Evolutionary conservation across 371 early-diverging fungal genomes (phyloP).

Genomic region (Apophysomyces ossiformis): DNA sequence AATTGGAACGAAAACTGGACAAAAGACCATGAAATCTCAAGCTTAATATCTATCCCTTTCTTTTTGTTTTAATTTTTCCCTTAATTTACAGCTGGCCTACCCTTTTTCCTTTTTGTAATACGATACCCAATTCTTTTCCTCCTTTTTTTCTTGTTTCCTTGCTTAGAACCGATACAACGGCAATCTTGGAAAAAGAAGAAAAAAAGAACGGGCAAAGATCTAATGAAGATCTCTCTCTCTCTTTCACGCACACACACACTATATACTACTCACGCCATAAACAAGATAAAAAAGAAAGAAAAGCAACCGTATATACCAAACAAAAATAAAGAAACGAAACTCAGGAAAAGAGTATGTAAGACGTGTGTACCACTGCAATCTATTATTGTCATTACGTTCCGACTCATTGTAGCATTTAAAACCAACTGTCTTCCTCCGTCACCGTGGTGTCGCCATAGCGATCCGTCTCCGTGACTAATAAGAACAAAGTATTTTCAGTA

Average conservation of each 20-base stretch:
- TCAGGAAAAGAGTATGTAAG: not conserved
- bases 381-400: not conserved
- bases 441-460: constrained; percentile 38
- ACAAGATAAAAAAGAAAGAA: not conserved
- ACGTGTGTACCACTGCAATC: constrained; percentile 7
- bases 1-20: constrained; percentile 38
- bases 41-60: not conserved
- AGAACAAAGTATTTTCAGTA: not conserved
- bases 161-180: no score
- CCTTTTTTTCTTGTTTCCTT: not conserved
- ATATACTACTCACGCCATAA: not conserved
- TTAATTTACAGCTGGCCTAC: constrained; percentile 5
- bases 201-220: not conserved
- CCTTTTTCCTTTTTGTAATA: not conserved
- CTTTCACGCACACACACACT: not conserved
- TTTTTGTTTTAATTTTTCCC: constrained; percentile 19
- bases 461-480: constrained; percentile 32
- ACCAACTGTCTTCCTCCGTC: constrained; percentile 30
- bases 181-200: not conserved
- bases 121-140: constrained; percentile 2
- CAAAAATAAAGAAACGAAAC: not conserved
- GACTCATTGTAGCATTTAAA: constrained; percentile 14
- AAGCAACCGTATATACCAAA: not conserved
- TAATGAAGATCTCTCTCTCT: not conserved
- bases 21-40: constrained; percentile 13